phyloP scores from a whole-genome alignment of 2,329 filamentous ascomycete species.

The Epichloe aotearoae region DNA sequence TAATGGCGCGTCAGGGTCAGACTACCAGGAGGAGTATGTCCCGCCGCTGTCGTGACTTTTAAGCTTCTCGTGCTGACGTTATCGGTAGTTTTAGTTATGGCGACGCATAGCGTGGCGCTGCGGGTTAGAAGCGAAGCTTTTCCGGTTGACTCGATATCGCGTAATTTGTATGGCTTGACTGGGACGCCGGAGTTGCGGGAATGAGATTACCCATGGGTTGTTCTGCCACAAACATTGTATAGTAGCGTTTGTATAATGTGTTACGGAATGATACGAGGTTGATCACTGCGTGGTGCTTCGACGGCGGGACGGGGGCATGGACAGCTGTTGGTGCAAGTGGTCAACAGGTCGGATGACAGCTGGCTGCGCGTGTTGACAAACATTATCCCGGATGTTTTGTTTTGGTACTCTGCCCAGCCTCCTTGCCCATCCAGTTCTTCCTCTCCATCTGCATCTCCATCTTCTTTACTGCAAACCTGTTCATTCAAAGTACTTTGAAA shows the following conservation, averaged over 20 bases:
- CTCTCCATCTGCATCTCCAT: too few relatives aligned
- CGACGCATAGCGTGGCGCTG: conserved; percentile 20
- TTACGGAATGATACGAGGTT: not conserved
- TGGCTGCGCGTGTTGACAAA: not conserved
- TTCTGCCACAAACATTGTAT: not conserved
- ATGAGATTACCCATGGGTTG: not conserved
- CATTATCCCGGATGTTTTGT: not conserved
- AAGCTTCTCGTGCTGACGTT: not conserved
- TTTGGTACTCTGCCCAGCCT: too few relatives aligned
- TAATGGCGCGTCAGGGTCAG: conserved; percentile 22
- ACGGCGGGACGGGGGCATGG: not conserved
- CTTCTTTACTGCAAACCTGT: too few relatives aligned
- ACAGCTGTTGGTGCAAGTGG: not conserved
- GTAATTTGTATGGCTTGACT: not conserved
- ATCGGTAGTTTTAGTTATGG: conserved; percentile 17
- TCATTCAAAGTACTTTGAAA: too few relatives aligned
- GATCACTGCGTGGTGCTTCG: not conserved
- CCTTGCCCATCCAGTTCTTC: too few relatives aligned
- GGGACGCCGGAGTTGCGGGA: not conserved
- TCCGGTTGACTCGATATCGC: too few relatives aligned
- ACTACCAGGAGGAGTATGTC: conserved; percentile 32
- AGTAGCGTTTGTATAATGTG: not conserved
- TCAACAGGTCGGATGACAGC: not conserved
- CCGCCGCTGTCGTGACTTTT: not conserved
- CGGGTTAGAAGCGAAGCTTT: not conserved